phyloP scores from a whole-genome alignment of 805 yeast species.

The Candida piceae region DNA sequence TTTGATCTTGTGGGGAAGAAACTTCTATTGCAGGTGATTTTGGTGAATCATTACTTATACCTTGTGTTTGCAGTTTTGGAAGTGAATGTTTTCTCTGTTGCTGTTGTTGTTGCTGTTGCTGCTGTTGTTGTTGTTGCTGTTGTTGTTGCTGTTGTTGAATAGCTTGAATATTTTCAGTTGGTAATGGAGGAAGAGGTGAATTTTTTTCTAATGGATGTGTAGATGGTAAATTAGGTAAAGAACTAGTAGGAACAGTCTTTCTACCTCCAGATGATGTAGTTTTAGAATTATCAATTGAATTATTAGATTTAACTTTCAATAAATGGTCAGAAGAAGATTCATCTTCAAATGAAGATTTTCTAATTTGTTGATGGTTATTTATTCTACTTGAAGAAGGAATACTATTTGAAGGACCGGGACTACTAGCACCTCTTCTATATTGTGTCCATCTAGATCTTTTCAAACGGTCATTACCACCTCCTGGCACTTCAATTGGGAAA shows the following conservation, averaged over 20 bases:
- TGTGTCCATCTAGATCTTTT: constrained; percentile 49
- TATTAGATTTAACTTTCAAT: too few species aligned
- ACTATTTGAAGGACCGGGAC: neutral
- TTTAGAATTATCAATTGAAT: neutral
- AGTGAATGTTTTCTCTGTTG: constrained; percentile 10
- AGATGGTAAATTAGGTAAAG: neutral
- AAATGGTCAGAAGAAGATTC: too few species aligned
- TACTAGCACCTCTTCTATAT: constrained; percentile 35
- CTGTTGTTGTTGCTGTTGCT: constrained; percentile 12
- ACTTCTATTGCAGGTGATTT: constrained; percentile 1
- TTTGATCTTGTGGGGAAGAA: neutral
- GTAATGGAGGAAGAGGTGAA: too few species aligned
- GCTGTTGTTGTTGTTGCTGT: constrained; percentile 4
- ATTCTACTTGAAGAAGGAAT: too few species aligned
- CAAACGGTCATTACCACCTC: constrained; percentile 16
- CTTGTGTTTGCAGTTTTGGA: constrained; percentile 5
- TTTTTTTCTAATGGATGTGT: too few species aligned
- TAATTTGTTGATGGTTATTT: too few species aligned
- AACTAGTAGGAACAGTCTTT: neutral
- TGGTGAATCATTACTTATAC: too few species aligned
- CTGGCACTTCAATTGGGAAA: constrained; percentile 14
- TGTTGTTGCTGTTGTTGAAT: constrained; percentile 2
- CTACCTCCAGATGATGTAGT: neutral
- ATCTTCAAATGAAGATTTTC: too few species aligned
- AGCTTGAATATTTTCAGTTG: too few species aligned